These are phyloP conservation scores for Pseudozyma flocculosa DNA, from an alignment of 1,284 basidiomycete species.

Conservation along the genomic window DNA sequence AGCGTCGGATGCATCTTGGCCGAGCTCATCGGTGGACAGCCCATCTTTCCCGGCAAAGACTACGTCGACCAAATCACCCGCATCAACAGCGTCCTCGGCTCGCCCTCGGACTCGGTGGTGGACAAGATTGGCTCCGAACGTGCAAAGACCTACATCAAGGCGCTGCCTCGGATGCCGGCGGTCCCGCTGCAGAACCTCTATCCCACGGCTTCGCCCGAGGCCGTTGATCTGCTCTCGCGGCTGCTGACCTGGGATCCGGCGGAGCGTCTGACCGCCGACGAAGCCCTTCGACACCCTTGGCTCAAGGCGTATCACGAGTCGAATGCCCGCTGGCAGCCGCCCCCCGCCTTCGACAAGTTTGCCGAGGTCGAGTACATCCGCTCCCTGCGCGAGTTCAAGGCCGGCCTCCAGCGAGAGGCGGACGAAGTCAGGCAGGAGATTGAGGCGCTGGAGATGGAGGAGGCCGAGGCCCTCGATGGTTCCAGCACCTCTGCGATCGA, in stretches of 20 bases:
- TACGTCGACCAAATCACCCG: constrained; percentile 56
- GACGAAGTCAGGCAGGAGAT: constrained; percentile 46
- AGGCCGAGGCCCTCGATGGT: constrained; percentile 11
- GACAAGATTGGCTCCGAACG: constrained; percentile 51
- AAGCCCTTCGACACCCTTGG: constrained; percentile 55
- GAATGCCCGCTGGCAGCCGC: constrained; percentile 40
- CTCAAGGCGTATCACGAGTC: constrained; percentile 51
- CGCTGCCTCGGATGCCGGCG: constrained; percentile 39
- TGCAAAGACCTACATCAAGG: constrained; percentile 49
- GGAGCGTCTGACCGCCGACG: constrained; percentile 48
- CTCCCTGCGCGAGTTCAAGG: constrained; percentile 46
- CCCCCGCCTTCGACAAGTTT: constrained; percentile 47
- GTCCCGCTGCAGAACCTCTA: constrained; percentile 41
- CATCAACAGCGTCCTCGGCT: constrained; percentile 55
- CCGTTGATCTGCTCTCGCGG: constrained; percentile 48
- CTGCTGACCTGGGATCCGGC: constrained; percentile 54
- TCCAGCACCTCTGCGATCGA: not conserved
- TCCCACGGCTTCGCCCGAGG: constrained; percentile 41
- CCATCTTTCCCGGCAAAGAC: constrained; percentile 56
- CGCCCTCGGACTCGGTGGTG: constrained; percentile 39
- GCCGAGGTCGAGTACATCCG: constrained; percentile 52
- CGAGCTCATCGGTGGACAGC: constrained; percentile 50
- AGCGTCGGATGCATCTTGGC: constrained; percentile 57
- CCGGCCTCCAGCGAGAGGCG: constrained; percentile 47
- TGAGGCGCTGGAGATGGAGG: constrained; percentile 35